phyloP scores from a whole-genome alignment of 2,329 filamentous ascomycete species.

The Dactylellina leptospora region DNA sequence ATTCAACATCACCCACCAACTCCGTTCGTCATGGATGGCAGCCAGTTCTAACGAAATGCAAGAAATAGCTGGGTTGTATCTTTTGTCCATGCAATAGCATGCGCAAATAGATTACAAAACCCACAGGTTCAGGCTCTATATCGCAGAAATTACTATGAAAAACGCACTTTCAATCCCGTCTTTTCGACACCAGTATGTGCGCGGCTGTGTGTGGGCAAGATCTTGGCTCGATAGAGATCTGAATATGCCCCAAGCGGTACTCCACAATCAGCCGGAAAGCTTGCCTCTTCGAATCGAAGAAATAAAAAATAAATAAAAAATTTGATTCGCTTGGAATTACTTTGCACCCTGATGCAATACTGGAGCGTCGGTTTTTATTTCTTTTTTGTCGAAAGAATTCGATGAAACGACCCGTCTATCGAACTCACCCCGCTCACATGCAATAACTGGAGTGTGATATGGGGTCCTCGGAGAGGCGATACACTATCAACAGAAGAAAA shows the following conservation, averaged over 20 bases:
- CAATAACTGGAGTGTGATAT: slow-evolving; percentile 38
- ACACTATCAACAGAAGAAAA: slow-evolving; percentile 1
- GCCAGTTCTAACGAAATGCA: not conserved
- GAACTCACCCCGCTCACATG: slow-evolving; percentile 24
- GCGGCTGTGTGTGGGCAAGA: slow-evolving; percentile 23
- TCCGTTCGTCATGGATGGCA: not conserved
- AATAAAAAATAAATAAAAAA: not conserved
- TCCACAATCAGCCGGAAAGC: slow-evolving; percentile 23
- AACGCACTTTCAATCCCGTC: slow-evolving; percentile 17
- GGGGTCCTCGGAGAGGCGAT: slow-evolving; percentile 8
- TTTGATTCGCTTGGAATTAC: not conserved
- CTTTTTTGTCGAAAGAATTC: not conserved
- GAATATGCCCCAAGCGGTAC: slow-evolving; percentile 8
- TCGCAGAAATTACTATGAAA: slow-evolving; percentile 6
- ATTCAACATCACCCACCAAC: not conserved
- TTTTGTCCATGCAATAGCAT: slow-evolving; percentile 44
- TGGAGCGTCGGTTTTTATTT: not conserved
- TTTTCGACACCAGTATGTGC: slow-evolving; percentile 4
- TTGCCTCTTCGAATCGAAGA: not conserved
- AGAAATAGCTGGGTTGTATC: slow-evolving; percentile 16
- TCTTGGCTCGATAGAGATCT: slow-evolving; percentile 52
- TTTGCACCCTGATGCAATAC: not conserved
- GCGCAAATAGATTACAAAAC: slow-evolving; percentile 30
- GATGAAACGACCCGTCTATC: slow-evolving; percentile 29
- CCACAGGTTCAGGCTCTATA: slow-evolving; percentile 20